Evolutionary conservation across 2,329 filamentous ascomycete genomes (phyloP), one percentile per base, ranked within the genome.

Genomic region (Trichophyton simii): DNA sequence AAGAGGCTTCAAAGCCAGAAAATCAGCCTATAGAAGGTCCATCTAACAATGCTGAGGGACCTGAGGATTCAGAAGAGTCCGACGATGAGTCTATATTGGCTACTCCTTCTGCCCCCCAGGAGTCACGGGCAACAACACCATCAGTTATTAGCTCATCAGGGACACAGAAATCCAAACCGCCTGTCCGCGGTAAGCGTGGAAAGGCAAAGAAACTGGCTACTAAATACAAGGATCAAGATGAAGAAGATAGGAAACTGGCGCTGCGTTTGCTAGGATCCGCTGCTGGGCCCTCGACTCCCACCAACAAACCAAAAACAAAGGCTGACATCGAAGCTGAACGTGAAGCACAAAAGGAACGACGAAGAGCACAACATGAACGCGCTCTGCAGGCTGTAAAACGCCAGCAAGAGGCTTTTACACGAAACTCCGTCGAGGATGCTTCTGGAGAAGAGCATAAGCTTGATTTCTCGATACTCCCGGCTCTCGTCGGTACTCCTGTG

Each of bases 161-260:
- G 18, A 62, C 61, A 54, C 41, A 62, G 57, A 64, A 63, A 58
- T 61, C 61, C 54, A 67, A 64, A 60, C 62, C 60, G 65, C 65
- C 59, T 55, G 74, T 80, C 13, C 85, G 91, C 62, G 90, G 91
- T 34, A 90, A 95, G 72, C 85, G 83, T 62, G 82, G 82, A 63
- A 96, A 95, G 72, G 85, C 86, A 50, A 96, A 95, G 78, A 95
- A 94, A 73, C 85, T 89, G 1, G 89, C 89, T 2, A 79, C 83
- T 62, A 96, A 96, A 72, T 99, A 99, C 76, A 92, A 88, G 54
- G 79, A 95, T 67, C 94, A 97, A 78, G 92, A 97, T 68, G 91
- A 96, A 61, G 92, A 96, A 73, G 94, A 99, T 69, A 89, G 91
- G 11, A 83, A 82, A 5, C 82, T 91, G 0, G 90, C 91, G 36